Base-by-base conservation (phyloP, 2,329 filamentous ascomycete genomes). In the Ophiocordyceps polyrhachis-furcata region DNA sequence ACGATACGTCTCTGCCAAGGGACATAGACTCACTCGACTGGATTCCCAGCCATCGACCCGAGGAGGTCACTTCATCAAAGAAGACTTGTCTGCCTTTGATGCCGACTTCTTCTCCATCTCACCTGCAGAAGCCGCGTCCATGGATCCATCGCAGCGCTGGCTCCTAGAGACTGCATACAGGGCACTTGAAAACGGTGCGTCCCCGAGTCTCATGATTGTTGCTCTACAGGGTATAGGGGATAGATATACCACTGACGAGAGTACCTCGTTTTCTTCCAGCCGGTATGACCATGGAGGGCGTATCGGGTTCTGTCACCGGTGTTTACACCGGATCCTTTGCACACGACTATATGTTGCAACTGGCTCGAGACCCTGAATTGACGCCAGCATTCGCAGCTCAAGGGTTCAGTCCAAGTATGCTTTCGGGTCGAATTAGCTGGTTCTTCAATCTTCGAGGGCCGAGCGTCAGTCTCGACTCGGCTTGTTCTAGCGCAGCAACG, bases 61-160 rank as follows among this genome's bases (percentile, higher is more conserved):
- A 14, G 31, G 31, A n/a, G 43, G 43, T 13, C 31, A 45, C 43
- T 45, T 45, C 40, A 8, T 45, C 8, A 66, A 65, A 50, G 63
- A 68, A 23, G 52, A 56, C 12, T 61, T 71, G 32, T 59, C 66
- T 3, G 68, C 67, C 6, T 67, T 70, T 47, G 68, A 71, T 49
- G 67, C 67, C 28, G 70, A 67, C 37, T 42, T 42, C 21, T 42
- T 42, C 17, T n/a, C n/a, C 5, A 28, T 42, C 6, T n/a, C 40
- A 5, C 4, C 21, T 11, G 9, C 21, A 15, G 40, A 42, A 9
- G 40, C 40, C 7, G 40, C 21, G 7, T 15, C 7, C 25, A 42
- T 42, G 40, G 40, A 42, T 25, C 40, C 40, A 21, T 2, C 9
- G 23, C 40, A 41, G 19, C 40, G 40, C 5, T 6, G 17, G 13